These are phyloP conservation scores for Pseudopyrenochaeta lycopersici DNA, from an alignment of 2,329 filamentous ascomycete genomes.

Conservation along the genomic window DNA sequence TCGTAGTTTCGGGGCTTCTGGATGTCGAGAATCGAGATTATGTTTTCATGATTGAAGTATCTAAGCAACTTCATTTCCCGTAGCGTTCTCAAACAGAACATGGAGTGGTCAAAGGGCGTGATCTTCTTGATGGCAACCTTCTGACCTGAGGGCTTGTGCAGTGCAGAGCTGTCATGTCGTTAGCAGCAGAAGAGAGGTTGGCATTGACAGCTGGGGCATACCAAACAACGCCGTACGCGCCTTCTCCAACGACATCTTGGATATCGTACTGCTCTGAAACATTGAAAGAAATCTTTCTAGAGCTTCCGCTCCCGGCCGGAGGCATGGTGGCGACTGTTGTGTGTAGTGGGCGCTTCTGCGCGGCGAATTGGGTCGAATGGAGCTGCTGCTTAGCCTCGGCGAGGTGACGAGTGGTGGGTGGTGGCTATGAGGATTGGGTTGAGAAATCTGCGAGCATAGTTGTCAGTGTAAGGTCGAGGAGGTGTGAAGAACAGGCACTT, in stretches of 20 bases:
- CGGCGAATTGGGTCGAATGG: slow-evolving; percentile 17
- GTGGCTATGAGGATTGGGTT: neutral
- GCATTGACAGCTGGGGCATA: slow-evolving; percentile 59
- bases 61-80: slow-evolving; percentile 99
- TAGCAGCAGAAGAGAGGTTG: slow-evolving; percentile 15
- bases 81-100: slow-evolving; percentile 96
- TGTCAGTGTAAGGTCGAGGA: slow-evolving; percentile 29
- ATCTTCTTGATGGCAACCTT: slow-evolving; percentile 99
- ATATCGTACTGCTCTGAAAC: slow-evolving; percentile 99
- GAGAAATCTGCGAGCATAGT: slow-evolving; percentile 22
- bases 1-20: slow-evolving; percentile 98
- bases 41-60: slow-evolving; percentile 99
- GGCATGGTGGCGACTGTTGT: slow-evolving; percentile 43
- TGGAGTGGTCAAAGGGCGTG: slow-evolving; percentile 97
- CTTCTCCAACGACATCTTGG: slow-evolving; percentile 98
- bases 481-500: slow-evolving; percentile 19
- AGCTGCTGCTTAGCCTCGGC: slow-evolving; percentile 20
- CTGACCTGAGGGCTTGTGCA: slow-evolving; percentile 97
- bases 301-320: slow-evolving; percentile 58
- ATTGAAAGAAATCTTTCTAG: slow-evolving; percentile 98
- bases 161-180: slow-evolving; percentile 74
- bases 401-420: slow-evolving; percentile 16
- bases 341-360: slow-evolving; percentile 29
- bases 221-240: slow-evolving; percentile 98
- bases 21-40: slow-evolving; percentile 99